Base-by-base conservation (phyloP, 257 asterid genomes). In the Forsythia viridissima region DNA sequence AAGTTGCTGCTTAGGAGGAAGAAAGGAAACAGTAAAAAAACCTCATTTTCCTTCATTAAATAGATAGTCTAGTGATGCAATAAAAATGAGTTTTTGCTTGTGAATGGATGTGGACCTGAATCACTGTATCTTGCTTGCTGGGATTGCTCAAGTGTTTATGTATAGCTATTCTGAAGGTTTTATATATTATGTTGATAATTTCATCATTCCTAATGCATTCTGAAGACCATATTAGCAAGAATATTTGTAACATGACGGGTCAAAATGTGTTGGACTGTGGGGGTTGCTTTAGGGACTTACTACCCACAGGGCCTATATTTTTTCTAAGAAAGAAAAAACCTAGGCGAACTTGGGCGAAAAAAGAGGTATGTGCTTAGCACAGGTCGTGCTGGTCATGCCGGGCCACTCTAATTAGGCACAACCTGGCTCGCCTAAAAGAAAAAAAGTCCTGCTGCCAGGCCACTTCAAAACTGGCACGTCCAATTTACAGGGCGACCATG, bases 1-100 rank as follows among this genome's bases (percentile, higher is more conserved):
- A 95, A 89, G 86, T 77, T 94, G 5, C 86, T 95, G 71, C 82
- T 95, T n/a, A 82, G 91, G 77, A 92, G 82, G 92, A 91, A 83
- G 83, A 88, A 82, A 57, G 73, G 83, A 70, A 80, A 89, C 80
- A 68, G 78, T 78, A 87, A 83, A 82, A 59, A 72, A 59, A 55
- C 84, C 42, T 79, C 85, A 52, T 67, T 88, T 77, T 84, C 86
- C 80, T 85, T 82, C 36, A 84, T 89, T 70, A 81, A 87, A 43
- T 88, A 84, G 82, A 42, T 71, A 39, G 39, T 59, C 34, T 66
- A n/a, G 34, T 70, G 70, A 10, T 40, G 77, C 71, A 86, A 80
- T 63, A 82, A 81, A 76, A 51, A 72, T 36, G 11, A 10, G 68
- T 72, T n/a, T 66, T 74, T 68, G 71, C 46, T 70, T 85, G 77